Conservation (phyloP, 495 filamentous ascomycete species). For the Beverwykella pulmonaria region DNA sequence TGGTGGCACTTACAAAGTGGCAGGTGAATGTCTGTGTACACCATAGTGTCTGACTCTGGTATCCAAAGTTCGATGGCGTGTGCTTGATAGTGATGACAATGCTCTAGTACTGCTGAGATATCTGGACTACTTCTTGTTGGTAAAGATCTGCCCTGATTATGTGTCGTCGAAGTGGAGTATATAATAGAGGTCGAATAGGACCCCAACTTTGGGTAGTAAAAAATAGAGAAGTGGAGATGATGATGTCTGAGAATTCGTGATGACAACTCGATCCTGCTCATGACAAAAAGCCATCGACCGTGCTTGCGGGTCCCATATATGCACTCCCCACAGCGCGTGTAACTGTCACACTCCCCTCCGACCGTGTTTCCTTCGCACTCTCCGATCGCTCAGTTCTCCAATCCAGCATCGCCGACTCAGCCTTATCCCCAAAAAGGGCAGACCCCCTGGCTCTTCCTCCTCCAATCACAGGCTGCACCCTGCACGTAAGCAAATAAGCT, state of each 20-base stretch:
- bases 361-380: background rate
- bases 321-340: background rate
- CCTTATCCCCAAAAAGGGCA: background rate
- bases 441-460: background rate
- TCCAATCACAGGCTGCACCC: background rate
- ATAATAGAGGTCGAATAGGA: background rate
- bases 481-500: slow-evolving; percentile 11
- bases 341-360: background rate
- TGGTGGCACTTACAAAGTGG: slow-evolving; percentile 32
- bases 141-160: background rate
- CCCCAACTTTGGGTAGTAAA: background rate
- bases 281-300: slow-evolving; percentile 3
- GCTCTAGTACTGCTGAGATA: background rate
- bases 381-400: background rate
- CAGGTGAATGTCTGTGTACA: slow-evolving; percentile 36
- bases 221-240: background rate
- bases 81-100: background rate
- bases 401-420: background rate
- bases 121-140: background rate
- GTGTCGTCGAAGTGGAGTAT: background rate
- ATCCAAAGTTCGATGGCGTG: background rate
- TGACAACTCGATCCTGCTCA: slow-evolving; percentile 11
- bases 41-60: slow-evolving; percentile 24
- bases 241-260: background rate
- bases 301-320: background rate